These are phyloP conservation scores for Anthostomella pinea DNA, from an alignment of 2,329 filamentous ascomycete genomes.

Conservation along the genomic window DNA sequence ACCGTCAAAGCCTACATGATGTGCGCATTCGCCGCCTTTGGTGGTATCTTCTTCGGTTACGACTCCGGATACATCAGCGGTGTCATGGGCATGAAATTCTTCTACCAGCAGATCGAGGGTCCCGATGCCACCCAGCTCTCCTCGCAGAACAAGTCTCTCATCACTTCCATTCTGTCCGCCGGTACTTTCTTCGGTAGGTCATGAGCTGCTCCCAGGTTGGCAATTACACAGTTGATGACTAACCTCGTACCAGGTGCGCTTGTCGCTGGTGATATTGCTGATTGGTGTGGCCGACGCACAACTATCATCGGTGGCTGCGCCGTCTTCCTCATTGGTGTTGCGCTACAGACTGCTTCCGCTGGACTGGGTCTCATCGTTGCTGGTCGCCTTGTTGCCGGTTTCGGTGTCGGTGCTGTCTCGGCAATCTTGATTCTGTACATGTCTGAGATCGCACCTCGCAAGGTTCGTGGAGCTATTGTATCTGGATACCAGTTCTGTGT, in stretches of 20 bases:
- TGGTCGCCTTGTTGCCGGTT: slow-evolving; percentile 71
- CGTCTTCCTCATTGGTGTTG: slow-evolving; percentile 67
- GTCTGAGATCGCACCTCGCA: slow-evolving; percentile 74
- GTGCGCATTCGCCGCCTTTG: slow-evolving; percentile 34
- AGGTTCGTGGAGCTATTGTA: slow-evolving; percentile 77
- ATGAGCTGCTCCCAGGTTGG: no score
- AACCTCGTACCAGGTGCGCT: slow-evolving; percentile 54
- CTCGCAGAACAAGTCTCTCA: slow-evolving; percentile 49
- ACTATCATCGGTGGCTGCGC: slow-evolving; percentile 69
- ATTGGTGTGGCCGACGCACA: slow-evolving; percentile 69
- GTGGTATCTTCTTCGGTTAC: slow-evolving; percentile 40
- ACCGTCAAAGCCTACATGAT: slow-evolving; percentile 49
- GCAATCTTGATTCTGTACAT: slow-evolving; percentile 83
- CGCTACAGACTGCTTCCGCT: slow-evolving; percentile 61
- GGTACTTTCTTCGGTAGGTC: slow-evolving; percentile 67
- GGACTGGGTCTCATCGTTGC: slow-evolving; percentile 63
- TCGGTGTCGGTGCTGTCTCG: slow-evolving; percentile 78
- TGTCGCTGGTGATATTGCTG: slow-evolving; percentile 73
- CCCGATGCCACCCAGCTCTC: slow-evolving; percentile 32
- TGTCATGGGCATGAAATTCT: slow-evolving; percentile 37
- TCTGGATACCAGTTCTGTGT: slow-evolving; percentile 82
- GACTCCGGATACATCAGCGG: slow-evolving; percentile 40
- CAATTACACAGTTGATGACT: no score
- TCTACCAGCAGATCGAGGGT: slow-evolving; percentile 34
- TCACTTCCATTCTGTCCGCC: slow-evolving; percentile 74